Percentiles rank a stretch among this genome's conserved stretches.
Conservation (phyloP, 352 stramenopile genomes). For the Phytophthora sansomeana region DNA sequence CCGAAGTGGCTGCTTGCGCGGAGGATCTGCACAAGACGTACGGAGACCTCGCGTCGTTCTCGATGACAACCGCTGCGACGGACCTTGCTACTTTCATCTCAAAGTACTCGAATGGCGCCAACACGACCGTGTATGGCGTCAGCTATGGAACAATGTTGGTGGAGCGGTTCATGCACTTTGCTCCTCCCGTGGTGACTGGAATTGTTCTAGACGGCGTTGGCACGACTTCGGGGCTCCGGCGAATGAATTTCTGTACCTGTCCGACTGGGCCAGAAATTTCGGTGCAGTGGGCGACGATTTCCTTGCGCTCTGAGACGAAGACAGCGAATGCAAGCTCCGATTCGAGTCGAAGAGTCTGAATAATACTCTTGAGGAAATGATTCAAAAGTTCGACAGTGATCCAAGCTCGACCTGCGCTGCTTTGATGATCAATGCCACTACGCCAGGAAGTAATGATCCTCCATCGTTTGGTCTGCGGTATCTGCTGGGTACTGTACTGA, state of each 20-base stretch:
- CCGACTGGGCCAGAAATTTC: constrained; percentile 48
- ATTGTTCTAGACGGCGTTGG: constrained; percentile 56
- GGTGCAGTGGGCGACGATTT: constrained; percentile 40
- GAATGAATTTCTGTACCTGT: constrained; percentile 34
- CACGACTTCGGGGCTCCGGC: neutral
- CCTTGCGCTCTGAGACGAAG: constrained; percentile 25
- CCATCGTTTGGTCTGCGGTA: constrained; percentile 30
- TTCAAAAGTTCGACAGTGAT: constrained; percentile 24
- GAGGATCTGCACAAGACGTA: constrained; percentile 42
- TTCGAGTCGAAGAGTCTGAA: constrained; percentile 26
- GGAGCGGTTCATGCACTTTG: constrained; percentile 58
- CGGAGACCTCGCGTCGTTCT: constrained; percentile 42
- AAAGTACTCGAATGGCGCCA: constrained; percentile 22
- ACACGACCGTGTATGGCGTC: constrained; percentile 55
- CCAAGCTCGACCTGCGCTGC: constrained; percentile 25
- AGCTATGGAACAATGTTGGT: constrained; percentile 64
- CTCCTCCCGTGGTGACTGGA: constrained; percentile 35
- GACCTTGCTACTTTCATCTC: constrained; percentile 39
- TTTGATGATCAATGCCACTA: neutral
- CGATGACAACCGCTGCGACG: constrained; percentile 44
- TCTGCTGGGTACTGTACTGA: constrained; percentile 32
- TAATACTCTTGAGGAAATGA: constrained; percentile 22
- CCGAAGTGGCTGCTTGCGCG: constrained; percentile 41
- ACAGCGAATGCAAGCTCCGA: constrained; percentile 22
- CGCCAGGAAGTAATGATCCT: neutral